Evolutionary conservation across 2,329 filamentous ascomycete species (phyloP).

Genomic region (Xylaria polymorpha): DNA sequence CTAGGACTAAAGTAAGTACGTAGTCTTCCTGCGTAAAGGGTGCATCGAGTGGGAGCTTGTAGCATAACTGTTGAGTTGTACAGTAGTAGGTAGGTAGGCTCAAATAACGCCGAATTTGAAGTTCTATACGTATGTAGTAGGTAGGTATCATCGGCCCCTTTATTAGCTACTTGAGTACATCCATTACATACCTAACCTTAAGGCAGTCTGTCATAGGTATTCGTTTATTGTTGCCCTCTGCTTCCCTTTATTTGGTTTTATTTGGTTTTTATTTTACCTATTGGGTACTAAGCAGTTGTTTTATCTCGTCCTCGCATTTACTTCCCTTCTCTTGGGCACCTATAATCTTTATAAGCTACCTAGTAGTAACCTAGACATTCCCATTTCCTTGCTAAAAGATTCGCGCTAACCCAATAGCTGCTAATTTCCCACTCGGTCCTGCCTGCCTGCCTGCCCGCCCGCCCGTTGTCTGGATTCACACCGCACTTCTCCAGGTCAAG

Average conservation of each 20-base stretch:
- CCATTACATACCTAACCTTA: not conserved
- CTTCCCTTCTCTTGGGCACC: slow-evolving; percentile 32
- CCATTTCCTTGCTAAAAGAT: slow-evolving; percentile 31
- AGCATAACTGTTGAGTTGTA: slow-evolving; percentile 4
- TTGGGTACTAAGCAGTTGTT: not conserved
- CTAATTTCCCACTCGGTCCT: slow-evolving; percentile 30
- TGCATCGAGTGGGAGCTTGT: not conserved
- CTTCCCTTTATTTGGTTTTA: slow-evolving; percentile 9
- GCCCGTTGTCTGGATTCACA: slow-evolving; percentile 35
- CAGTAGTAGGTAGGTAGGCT: too few relatives aligned
- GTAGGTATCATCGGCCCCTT: not conserved
- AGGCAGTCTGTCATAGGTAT: not conserved
- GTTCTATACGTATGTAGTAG: not conserved
- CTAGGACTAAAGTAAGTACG: not conserved
- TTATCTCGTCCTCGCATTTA: not conserved
- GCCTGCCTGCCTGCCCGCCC: slow-evolving; percentile 26
- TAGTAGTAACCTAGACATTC: too few relatives aligned
- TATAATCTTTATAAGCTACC: slow-evolving; percentile 14
- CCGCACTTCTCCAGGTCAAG: slow-evolving; percentile 38
- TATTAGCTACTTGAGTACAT: not conserved
- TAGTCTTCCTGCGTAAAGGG: not conserved
- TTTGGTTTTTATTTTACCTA: not conserved
- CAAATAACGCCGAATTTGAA: not conserved
- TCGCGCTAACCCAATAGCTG: slow-evolving; percentile 36
- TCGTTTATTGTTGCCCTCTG: not conserved